These are phyloP conservation scores for Danielozyma ontarioensis DNA, from an alignment of 805 yeast genomes.

Conservation along the genomic window DNA sequence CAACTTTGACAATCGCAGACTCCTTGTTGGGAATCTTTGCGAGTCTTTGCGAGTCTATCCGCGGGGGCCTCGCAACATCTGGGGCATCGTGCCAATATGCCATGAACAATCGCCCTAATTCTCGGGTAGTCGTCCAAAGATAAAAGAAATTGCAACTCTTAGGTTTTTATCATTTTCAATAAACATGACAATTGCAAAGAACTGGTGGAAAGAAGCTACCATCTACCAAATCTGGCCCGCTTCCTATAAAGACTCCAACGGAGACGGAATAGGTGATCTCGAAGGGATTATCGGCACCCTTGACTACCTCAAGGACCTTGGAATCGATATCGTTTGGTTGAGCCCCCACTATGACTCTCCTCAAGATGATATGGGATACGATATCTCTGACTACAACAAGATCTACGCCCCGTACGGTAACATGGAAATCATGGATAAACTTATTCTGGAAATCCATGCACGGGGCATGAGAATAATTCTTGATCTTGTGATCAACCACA, in stretches of 20 bases:
- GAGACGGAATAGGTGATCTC: slow-evolving; percentile 56
- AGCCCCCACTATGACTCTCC: slow-evolving; percentile 57
- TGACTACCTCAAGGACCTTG: slow-evolving; percentile 46
- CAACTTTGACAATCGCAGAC: too few species aligned
- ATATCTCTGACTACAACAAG: slow-evolving; percentile 48
- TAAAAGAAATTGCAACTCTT: too few species aligned
- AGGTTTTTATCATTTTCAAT: too few species aligned
- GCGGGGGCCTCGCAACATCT: too few species aligned
- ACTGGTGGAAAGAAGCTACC: slow-evolving; percentile 55
- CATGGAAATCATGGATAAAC: slow-evolving; percentile 44
- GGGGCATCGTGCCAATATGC: too few species aligned
- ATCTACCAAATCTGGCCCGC: slow-evolving; percentile 62
- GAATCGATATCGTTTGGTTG: slow-evolving; percentile 54
- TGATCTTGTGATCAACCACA: slow-evolving; percentile 57
- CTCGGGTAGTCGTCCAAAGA: too few species aligned
- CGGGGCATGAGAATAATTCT: slow-evolving; percentile 48
- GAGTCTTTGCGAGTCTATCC: too few species aligned
- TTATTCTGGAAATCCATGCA: slow-evolving; percentile 43
- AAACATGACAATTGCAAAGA: slow-evolving; percentile 9
- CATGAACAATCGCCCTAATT: too few species aligned
- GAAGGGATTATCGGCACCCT: slow-evolving; percentile 49
- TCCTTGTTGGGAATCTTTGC: too few species aligned
- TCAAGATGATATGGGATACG: slow-evolving; percentile 61
- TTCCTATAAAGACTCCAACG: slow-evolving; percentile 52
- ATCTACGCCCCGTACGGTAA: slow-evolving; percentile 52